Evolutionary conservation across 2,329 filamentous ascomycete genomes (phyloP), one percentile per base, ranked within the genome.

Genomic region (Cladosporium sp.): DNA sequence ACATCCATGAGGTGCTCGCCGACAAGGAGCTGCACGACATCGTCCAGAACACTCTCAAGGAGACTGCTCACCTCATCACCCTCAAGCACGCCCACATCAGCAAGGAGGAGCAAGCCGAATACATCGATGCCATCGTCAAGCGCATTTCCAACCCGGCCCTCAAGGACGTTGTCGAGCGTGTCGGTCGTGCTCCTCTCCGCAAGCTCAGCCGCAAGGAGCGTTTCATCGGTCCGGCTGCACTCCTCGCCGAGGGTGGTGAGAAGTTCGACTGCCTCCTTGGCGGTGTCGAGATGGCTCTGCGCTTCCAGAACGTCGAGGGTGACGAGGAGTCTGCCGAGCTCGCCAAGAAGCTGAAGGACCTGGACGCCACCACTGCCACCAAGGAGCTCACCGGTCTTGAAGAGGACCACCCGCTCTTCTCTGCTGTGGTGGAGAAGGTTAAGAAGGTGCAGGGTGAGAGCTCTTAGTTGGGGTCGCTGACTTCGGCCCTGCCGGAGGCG

Each of bases 131-230:
- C 74, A 99, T 99, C 73, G 83, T 99, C 68, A 81, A 79, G 62
- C 88, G 92, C 63, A 96, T 97, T 70, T 88, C 88, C 70, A 97
- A 97, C 77, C 91, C 89, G 12, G 85, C 91, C 60, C 80, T 96
- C 53, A 89, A 95, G 72, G 92, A 99, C 70, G 85, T 86, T 11
- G 90, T 96, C 30, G 89, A 95, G 76, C 91, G 93, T 70, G 93
- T 99, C 58, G 93, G 92, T 50, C 91, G 93, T 67, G 92, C 91
- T 15, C 93, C 93, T 15, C 77, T 99, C 54, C 87, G 93, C 68
- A 99, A 99, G 79, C 80, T 99, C 29, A 86, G 86, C 58, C 88
- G 91, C 70, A 93, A 95, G 75, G 93, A 99, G 76, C 90, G 93
- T 39, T 96, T 99, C 76, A 85, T 99, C 61, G 90, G 88, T 40